phyloP scores from a whole-genome alignment of 75 land plant species.

The Cryptomeria japonica region DNA sequence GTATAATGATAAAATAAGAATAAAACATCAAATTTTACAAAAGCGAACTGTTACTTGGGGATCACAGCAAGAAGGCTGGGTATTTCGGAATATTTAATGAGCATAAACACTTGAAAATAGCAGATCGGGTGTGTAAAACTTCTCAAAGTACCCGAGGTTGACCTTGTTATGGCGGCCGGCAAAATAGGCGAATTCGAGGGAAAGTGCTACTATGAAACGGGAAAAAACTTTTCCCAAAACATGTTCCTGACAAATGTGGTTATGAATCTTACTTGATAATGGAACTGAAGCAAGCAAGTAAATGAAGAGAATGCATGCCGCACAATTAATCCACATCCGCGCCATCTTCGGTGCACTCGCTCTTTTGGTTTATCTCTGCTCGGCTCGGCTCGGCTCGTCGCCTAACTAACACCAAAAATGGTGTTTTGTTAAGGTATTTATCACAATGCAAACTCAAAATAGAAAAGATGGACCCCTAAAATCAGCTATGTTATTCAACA shows the following conservation, averaged over 20 bases:
- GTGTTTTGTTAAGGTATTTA: no score
- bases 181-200: not conserved
- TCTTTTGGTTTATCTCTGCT: no score
- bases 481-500: no score
- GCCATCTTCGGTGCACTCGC: not conserved
- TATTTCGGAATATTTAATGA: not conserved
- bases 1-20: not conserved
- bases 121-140: not conserved
- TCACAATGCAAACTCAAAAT: no score
- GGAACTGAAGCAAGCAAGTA: not conserved
- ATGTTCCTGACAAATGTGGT: no score
- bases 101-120: not conserved
- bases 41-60: not conserved
- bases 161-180: no score
- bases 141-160: not conserved
- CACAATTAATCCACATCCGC: not conserved
- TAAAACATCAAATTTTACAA: not conserved
- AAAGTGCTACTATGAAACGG: not conserved
- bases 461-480: no score
- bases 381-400: no score
- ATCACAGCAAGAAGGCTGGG: not conserved
- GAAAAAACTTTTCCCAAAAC: not conserved
- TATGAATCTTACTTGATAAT: not conserved
- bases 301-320: not conserved
- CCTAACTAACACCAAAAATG: not conserved